Evolutionary conservation across 2,329 filamentous ascomycete species (phyloP), one percentile per base, ranked within the genome.

Genomic region (Penicillium sp.): DNA sequence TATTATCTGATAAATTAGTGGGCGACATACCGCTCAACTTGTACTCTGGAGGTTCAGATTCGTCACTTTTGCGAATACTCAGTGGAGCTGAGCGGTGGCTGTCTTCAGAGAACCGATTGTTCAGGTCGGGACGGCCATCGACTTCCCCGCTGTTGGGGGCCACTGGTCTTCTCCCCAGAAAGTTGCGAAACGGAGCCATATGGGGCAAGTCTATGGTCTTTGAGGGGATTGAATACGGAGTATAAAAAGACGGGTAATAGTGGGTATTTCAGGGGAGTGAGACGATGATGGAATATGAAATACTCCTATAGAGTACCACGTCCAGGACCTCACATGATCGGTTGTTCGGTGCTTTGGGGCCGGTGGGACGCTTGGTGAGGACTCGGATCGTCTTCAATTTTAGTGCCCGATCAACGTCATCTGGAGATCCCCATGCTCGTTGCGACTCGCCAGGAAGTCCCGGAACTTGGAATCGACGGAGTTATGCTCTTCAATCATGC

Each of bases 181-280:
- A 88, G 76, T 92, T 92, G 68, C 90, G 88, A 73, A 92, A 90
- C 21, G 81, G 80, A 65, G 87, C 85, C 89, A 91, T 91, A 62
- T 67, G 9, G 56, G 21, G 21, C 41, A 23, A 19, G 19, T 29
- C 21, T 30, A 26, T n/a, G 35, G 35, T 41, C 11, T 41, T 41
- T 11, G 35, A 15, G 15, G 15, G 11, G 15, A 41, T 41, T 41
- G 23, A 23, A 31, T 3, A 26, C 13, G 30, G 2, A 9, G 19
- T 9, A 5, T 9, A 23, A 30, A n/a, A 26, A 46, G 26, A n/a
- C 9, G 31, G 19, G 13, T 6, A 44, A 46, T 46, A 47, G 53
- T 56, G 38, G 29, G 35, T 30, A 44, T 26, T 35, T 41, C 45
- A 41, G 44, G 45, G 29, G 41, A 26, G 29, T 31, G 30, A 50